Base-by-base conservation (phyloP, 225 moss, liverwort and hornwort species). In the Antitrichia curtipendula region DNA sequence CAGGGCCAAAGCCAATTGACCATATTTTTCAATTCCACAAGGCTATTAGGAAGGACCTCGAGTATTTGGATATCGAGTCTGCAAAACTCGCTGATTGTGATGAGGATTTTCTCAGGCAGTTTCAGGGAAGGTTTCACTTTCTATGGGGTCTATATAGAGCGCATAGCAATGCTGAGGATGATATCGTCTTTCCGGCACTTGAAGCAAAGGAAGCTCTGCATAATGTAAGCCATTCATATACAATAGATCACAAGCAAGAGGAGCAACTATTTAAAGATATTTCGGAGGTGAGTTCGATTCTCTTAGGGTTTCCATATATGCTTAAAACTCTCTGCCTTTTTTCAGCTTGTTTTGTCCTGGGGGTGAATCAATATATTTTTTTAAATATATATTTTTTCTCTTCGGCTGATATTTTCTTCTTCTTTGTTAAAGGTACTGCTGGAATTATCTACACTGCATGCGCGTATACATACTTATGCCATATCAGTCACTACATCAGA, bases 21-120 rank as follows among this genome's bases (percentile, higher is more conserved):
- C 98, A 98, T 86, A 98, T 98, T 78, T 98, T 98, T 88, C 98
- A 98, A 93, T 98, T 98, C 88, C 98, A 98, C 86, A 98, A 98
- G 90, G 98, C 98, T 75, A 98, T 98, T 76, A 93, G 97, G 83
- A 98, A 98, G 89, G 98, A 98, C 81, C 89, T 98, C 53, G 97
- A 98, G 90, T 98, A 98, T 80, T 84, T 98, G 72, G 98, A 98
- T 92, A 92, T 93, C 50, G 97, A 97, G 89, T 98, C 98, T 78
- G 98, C 95, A 66, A 95, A 92, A 86, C 91, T 98, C 81, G 92
- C 95, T 80, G 96, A 98, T 88, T 98, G 98, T 83, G 94, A 93
- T 70, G 97, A 98, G 78, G 98, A 98, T 91, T 98, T 98, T 89
- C 90, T 98, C 31, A 95, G 97, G 90, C 94, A 97, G 85, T 98